Conservation (phyloP, 1,284 basidiomycete species). For the Chondrostereum purpureum region DNA sequence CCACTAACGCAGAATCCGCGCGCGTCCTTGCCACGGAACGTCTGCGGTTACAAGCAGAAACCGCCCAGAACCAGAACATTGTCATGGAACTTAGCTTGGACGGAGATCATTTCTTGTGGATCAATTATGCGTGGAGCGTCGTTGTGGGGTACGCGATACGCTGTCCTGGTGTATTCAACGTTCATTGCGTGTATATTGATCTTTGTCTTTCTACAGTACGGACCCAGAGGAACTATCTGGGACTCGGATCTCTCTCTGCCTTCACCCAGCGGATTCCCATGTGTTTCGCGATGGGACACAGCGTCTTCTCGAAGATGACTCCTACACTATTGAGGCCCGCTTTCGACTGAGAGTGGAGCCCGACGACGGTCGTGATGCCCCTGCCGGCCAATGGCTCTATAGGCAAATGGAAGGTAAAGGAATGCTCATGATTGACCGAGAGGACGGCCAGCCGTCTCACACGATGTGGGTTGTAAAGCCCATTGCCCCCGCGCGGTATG, state of each 20-base stretch:
- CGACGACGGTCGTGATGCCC: slow-evolving; percentile 47
- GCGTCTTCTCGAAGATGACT: slow-evolving; percentile 84
- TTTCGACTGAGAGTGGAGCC: slow-evolving; percentile 80
- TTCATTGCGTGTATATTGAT: no score
- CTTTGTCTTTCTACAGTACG: slow-evolving; percentile 43
- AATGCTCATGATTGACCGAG: slow-evolving; percentile 95
- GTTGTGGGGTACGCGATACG: slow-evolving; percentile 78
- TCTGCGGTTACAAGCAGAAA: slow-evolving; percentile 81
- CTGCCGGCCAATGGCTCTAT: slow-evolving; percentile 48
- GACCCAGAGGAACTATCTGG: slow-evolving; percentile 81
- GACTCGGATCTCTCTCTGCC: slow-evolving; percentile 74
- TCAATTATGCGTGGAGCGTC: slow-evolving; percentile 91
- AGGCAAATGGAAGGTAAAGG: slow-evolving; percentile 96
- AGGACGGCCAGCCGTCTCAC: slow-evolving; percentile 82
- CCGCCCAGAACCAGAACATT: slow-evolving; percentile 90
- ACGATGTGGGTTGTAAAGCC: slow-evolving; percentile 99
- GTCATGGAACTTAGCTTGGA: slow-evolving; percentile 94
- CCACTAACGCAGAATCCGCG: slow-evolving; percentile 62
- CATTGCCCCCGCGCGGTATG: slow-evolving; percentile 60
- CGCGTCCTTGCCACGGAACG: slow-evolving; percentile 79
- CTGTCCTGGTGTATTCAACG: slow-evolving; percentile 10
- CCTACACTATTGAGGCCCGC: slow-evolving; percentile 88
- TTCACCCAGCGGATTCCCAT: slow-evolving; percentile 78
- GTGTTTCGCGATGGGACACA: slow-evolving; percentile 88
- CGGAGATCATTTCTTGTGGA: slow-evolving; percentile 87